Evolutionary conservation across 2,329 filamentous ascomycete species (phyloP).

Genomic region (Fusarium mexicanum): DNA sequence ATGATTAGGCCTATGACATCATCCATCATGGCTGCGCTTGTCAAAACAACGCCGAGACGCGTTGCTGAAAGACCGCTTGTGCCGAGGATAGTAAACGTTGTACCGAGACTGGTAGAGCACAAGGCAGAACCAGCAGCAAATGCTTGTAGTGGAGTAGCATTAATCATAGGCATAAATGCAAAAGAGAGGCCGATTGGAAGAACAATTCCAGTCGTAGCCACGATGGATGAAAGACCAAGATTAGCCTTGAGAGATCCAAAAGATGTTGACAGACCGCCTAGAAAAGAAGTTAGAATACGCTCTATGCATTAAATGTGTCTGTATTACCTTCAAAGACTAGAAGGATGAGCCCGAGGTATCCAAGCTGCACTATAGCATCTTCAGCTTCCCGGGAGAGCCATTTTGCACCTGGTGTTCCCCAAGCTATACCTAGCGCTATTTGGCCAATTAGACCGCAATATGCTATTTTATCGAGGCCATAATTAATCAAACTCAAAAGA

Average conservation of each 20-base stretch:
- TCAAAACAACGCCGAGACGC: constrained; percentile 69
- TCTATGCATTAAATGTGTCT: rapidly evolving
- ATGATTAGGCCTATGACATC: constrained; percentile 82
- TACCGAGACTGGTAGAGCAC: constrained; percentile 79
- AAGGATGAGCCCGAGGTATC: constrained; percentile 77
- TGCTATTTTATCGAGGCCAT: constrained; percentile 65
- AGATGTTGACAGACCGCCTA: constrained; percentile 62
- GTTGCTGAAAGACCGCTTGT: constrained; percentile 55
- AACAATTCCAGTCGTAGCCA: constrained; percentile 73
- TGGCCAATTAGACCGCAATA: constrained; percentile 80
- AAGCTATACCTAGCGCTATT: constrained; percentile 75
- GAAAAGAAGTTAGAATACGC: background rate
- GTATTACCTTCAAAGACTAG: constrained; percentile 73
- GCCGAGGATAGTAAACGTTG: constrained; percentile 66
- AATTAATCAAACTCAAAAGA: constrained; percentile 67
- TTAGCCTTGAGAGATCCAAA: constrained; percentile 63
- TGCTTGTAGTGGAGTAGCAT: constrained; percentile 65
- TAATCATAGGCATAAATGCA: constrained; percentile 59
- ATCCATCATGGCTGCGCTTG: constrained; percentile 82
- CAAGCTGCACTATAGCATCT: constrained; percentile 68
- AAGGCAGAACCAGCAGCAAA: constrained; percentile 79
- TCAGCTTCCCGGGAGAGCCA: constrained; percentile 65
- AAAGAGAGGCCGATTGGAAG: constrained; percentile 75
- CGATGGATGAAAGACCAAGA: constrained; percentile 65
- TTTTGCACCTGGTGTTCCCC: constrained; percentile 72